These are phyloP conservation scores for Cutaneotrichosporon sp. DNA, from an alignment of 1,284 basidiomycete species.

Conservation along the genomic window DNA sequence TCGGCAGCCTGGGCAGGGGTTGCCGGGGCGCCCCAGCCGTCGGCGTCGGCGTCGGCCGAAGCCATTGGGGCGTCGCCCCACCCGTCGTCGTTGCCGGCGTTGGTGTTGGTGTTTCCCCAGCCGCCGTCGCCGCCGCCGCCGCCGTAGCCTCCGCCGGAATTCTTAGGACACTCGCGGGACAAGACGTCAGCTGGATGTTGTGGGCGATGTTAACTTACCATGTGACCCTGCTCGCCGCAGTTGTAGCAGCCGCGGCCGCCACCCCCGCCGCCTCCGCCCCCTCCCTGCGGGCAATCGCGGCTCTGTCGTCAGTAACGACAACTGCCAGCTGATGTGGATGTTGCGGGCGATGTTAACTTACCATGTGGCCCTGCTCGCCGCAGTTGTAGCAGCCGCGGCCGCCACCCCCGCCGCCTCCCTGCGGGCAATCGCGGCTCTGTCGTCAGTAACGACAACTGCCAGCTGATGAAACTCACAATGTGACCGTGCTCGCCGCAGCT, in stretches of 20 bases:
- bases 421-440: background rate
- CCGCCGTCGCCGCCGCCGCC: too few species aligned
- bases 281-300: background rate
- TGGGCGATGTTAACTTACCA: background rate
- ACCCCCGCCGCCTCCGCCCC: conserved; percentile 10
- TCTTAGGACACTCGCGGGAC: conserved; percentile 24
- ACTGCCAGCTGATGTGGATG: too few species aligned
- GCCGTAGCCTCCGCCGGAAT: conserved; percentile 10
- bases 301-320: background rate
- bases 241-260: conserved; percentile 22
- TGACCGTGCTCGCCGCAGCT: background rate
- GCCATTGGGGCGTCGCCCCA: background rate
- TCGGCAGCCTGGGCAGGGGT: background rate
- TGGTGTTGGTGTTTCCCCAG: too few species aligned
- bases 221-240: conserved; percentile 30
- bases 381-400: background rate
- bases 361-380: background rate
- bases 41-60: background rate
- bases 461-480: background rate
- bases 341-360: background rate
- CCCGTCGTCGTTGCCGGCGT: conserved; percentile 5
- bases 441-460: background rate
- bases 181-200: background rate
- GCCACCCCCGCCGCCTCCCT: background rate
- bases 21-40: conserved; percentile 8